phyloP scores from a whole-genome alignment of 352 stramenopile genomes.

The Pythium phragmiticola region DNA sequence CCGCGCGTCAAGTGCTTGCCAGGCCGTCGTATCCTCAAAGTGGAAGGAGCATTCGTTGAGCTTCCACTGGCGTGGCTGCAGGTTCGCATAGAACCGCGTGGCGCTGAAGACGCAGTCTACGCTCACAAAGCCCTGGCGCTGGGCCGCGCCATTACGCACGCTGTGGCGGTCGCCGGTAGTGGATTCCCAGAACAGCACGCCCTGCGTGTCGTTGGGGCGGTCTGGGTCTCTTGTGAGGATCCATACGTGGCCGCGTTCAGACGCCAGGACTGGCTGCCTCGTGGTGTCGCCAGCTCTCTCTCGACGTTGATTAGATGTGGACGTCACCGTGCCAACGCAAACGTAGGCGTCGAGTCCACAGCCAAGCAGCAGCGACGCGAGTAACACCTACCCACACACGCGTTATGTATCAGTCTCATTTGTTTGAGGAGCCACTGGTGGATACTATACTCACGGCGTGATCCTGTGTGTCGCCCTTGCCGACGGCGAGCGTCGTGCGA shows the following conservation, averaged over 20 bases:
- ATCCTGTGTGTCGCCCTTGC: constrained; percentile 79
- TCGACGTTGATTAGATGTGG: constrained; percentile 3
- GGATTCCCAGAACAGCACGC: constrained; percentile 71
- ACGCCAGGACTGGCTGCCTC: not conserved
- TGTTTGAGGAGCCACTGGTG: too few species aligned
- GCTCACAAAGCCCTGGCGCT: constrained; percentile 47
- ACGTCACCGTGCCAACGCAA: constrained; percentile 76
- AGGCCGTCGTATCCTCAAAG: constrained; percentile 61
- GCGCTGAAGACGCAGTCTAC: constrained; percentile 87
- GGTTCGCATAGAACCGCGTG: constrained; percentile 70
- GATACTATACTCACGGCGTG: constrained; percentile 54
- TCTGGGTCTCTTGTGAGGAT: constrained; percentile 52
- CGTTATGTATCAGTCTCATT: not conserved
- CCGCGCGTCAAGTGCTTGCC: constrained; percentile 56
- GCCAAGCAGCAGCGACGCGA: constrained; percentile 85
- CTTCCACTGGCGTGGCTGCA: constrained; percentile 54
- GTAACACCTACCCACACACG: constrained; percentile 45
- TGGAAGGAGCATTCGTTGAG: constrained; percentile 46
- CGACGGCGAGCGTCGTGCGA: constrained; percentile 62
- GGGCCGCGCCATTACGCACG: constrained; percentile 23
- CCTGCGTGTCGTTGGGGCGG: constrained; percentile 19
- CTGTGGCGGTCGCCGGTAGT: constrained; percentile 54
- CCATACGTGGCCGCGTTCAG: constrained; percentile 75
- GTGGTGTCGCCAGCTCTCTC: not conserved
- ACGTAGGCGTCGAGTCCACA: constrained; percentile 89